A percentile compares a stretch with the other conserved stretches of the same genome.
These are phyloP conservation scores for Botrytis fragariae DNA, from an alignment of 2,329 filamentous ascomycete genomes.

Conservation along the genomic window DNA sequence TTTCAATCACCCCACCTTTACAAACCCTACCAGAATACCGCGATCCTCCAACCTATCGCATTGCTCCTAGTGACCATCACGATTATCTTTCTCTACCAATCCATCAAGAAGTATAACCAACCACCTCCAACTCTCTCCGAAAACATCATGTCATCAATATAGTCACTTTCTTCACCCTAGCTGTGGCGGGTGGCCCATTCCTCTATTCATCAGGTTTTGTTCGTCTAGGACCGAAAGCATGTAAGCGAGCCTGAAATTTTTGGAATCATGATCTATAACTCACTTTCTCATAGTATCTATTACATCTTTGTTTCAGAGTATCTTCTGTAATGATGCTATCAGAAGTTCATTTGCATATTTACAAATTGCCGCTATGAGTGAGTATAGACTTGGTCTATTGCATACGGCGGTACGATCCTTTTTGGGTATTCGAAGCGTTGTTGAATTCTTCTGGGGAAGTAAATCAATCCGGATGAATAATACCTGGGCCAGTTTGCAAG, in stretches of 20 bases:
- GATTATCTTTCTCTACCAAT: not conserved
- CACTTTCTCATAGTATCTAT: not conserved
- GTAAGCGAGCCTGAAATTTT: not conserved
- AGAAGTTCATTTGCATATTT: not conserved
- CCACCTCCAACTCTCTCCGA: not conserved
- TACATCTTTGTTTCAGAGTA: not conserved
- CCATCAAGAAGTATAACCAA: not conserved
- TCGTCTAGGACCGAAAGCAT: not conserved
- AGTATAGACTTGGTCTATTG: not conserved
- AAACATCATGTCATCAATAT: not conserved
- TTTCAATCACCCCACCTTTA: not conserved
- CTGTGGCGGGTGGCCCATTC: too few species aligned
- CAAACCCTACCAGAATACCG: not conserved
- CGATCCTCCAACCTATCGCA: not conserved
- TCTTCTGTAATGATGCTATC: not conserved
- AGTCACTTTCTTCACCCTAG: too few species aligned
- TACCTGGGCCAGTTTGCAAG: not conserved
- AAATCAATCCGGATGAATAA: not conserved
- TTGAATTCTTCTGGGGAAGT: not conserved
- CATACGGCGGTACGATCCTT: not conserved
- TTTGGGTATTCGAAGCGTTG: not conserved
- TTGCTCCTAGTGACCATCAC: not conserved
- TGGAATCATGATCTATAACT: rapidly evolving
- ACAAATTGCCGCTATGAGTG: not conserved
- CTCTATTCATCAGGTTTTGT: not conserved